Percentiles rank a stretch among this genome's conserved stretches.
These are phyloP conservation scores for Plasmodium ovale DNA, from an alignment of 169 alveolate genomes.

Conservation along the genomic window DNA sequence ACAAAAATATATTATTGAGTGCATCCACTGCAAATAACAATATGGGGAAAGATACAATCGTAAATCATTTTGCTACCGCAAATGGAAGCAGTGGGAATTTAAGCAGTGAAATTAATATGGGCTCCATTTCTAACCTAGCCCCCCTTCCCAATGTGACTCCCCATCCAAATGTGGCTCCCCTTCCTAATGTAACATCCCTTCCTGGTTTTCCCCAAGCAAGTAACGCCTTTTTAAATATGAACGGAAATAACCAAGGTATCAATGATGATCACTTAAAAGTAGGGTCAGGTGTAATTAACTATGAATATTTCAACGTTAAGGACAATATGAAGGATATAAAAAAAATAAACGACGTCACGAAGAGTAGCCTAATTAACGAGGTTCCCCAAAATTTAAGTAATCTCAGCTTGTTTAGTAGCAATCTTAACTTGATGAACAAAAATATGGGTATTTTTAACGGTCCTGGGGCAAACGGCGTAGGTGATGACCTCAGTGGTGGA, in stretches of 20 bases:
- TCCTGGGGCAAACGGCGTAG: neutral
- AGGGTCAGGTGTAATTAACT: conserved; percentile 17
- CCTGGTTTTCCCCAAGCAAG: neutral
- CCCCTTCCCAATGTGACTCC: too few species aligned
- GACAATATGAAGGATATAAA: conserved; percentile 12
- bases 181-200: too few species aligned
- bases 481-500: neutral
- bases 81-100: neutral
- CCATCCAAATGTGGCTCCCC: too few species aligned
- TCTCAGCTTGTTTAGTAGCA: neutral
- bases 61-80: neutral
- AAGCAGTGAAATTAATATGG: neutral
- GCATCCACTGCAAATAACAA: conserved; percentile 19
- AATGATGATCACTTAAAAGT: neutral
- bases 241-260: neutral
- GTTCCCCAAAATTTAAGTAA: neutral
- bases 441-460: neutral
- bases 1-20: neutral
- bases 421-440: neutral
- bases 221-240: neutral
- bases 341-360: too few species aligned
- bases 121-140: too few species aligned
- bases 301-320: conserved; percentile 14
- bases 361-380: neutral
- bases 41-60: neutral